These are phyloP conservation scores for Datisca glomerata DNA, from an alignment of 306 rosid genomes.

Conservation along the genomic window DNA sequence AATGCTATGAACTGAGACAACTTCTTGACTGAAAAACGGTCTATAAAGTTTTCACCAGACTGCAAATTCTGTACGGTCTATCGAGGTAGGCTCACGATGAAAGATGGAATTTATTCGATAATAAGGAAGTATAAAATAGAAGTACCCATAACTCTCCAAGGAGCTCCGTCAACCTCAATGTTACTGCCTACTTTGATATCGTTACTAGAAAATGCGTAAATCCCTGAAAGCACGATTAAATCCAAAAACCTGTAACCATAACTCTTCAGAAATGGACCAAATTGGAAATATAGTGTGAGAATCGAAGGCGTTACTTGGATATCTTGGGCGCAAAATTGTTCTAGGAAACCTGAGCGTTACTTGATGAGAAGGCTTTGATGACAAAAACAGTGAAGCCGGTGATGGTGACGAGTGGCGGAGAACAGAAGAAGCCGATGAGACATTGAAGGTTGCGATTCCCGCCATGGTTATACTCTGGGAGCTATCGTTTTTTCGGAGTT, in stretches of 20 bases:
- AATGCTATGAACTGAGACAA: not conserved
- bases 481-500: no score
- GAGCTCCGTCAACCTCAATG: slow-evolving; percentile 84
- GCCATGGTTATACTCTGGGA: slow-evolving; percentile 35
- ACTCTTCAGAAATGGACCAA: not conserved
- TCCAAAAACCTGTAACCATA: no score
- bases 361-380: slow-evolving; percentile 27
- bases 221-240: slow-evolving; percentile 26
- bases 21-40: not conserved
- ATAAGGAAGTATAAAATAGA: not conserved
- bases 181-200: slow-evolving; percentile 83
- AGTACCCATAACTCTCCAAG: slow-evolving; percentile 78
- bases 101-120: not conserved
- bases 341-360: slow-evolving; percentile 19
- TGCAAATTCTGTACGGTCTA: not conserved
- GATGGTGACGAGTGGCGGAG: slow-evolving; percentile 18
- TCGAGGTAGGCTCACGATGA: not conserved
- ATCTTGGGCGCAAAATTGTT: slow-evolving; percentile 17
- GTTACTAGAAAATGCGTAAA: slow-evolving; percentile 71
- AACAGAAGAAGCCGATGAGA: slow-evolving; percentile 34
- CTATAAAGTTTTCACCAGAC: no score
- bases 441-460: slow-evolving; percentile 34
- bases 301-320: slow-evolving; percentile 33
- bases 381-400: slow-evolving; percentile 15
- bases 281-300: not conserved